Evolutionary conservation across 768 basidiomycete species (phyloP).

Genomic region (Amanita polypyramis): DNA sequence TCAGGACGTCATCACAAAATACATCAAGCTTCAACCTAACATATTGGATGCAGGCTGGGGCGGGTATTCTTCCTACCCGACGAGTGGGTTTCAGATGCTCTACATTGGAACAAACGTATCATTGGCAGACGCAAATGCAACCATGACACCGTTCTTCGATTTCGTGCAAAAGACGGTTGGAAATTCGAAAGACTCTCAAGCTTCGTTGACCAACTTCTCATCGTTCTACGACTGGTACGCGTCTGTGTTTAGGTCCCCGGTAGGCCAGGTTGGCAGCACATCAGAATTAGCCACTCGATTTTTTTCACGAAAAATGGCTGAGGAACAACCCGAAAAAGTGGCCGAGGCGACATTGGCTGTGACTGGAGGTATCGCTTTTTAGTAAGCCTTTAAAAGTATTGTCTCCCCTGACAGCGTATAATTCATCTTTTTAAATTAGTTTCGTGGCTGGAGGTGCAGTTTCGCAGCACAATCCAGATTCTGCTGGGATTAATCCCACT

Average conservation of each 20-base stretch:
- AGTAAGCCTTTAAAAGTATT: constrained; percentile 12
- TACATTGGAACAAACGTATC: neutral
- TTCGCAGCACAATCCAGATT: constrained; percentile 23
- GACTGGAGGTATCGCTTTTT: constrained; percentile 11
- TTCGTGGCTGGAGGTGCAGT: constrained; percentile 16
- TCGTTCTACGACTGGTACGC: neutral
- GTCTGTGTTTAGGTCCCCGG: neutral
- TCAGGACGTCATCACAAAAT: neutral
- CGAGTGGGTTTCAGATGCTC: neutral
- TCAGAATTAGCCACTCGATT: constrained; percentile 17
- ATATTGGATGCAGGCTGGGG: neutral
- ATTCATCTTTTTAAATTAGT: neutral
- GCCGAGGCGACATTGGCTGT: constrained; percentile 15
- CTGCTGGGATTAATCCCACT: constrained; percentile 33
- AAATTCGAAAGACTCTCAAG: neutral
- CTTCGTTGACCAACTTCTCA: neutral
- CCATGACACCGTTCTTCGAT: neutral
- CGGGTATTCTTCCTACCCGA: neutral
- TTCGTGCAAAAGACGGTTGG: neutral
- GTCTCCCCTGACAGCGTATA: too few species aligned
- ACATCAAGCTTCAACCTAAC: neutral
- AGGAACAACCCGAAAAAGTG: constrained; percentile 16
- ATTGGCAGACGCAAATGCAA: neutral
- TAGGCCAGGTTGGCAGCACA: neutral
- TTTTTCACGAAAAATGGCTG: constrained; percentile 19